Conservation (phyloP, 192 early-diverging fungal species). For the Entrophospora sp. region DNA sequence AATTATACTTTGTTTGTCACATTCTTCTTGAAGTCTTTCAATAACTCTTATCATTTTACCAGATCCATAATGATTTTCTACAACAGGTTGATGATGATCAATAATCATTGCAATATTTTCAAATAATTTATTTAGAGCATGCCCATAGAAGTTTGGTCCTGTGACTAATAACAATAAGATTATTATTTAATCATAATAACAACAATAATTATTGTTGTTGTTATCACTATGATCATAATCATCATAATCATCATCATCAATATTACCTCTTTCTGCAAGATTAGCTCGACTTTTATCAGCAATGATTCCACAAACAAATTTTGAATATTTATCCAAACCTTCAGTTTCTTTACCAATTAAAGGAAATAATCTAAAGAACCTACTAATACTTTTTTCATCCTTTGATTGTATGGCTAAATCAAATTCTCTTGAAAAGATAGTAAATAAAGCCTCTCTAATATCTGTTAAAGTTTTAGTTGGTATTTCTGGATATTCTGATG, state of each 20-base stretch:
- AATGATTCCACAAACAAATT: constrained; percentile 75
- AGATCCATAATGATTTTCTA: constrained; percentile 77
- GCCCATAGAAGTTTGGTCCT: constrained; percentile 59
- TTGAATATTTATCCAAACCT: constrained; percentile 81
- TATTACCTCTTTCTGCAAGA: constrained; percentile 39
- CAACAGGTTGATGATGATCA: constrained; percentile 77
- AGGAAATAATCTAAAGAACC: constrained; percentile 88
- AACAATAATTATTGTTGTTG: too few relatives aligned
- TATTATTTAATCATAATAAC: too few relatives aligned
- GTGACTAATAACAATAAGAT: constrained; percentile 23
- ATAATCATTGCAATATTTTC: constrained; percentile 83
- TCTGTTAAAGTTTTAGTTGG: constrained; percentile 46
- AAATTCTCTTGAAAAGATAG: constrained; percentile 70
- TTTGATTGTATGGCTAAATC: constrained; percentile 60
- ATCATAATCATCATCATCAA: too few relatives aligned
- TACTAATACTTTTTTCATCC: constrained; percentile 69
- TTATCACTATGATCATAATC: too few relatives aligned
- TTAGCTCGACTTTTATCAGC: constrained; percentile 64
- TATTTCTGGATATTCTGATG: constrained; percentile 46
- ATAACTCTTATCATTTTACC: constrained; percentile 85
- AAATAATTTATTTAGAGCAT: constrained; percentile 76
- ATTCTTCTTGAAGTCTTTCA: constrained; percentile 80
- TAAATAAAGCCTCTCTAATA: constrained; percentile 54
- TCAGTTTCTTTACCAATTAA: constrained; percentile 71
- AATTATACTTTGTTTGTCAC: constrained; percentile 65